These are phyloP conservation scores for Lactarius evosmus DNA, from an alignment of 768 basidiomycete genomes.

Conservation along the genomic window DNA sequence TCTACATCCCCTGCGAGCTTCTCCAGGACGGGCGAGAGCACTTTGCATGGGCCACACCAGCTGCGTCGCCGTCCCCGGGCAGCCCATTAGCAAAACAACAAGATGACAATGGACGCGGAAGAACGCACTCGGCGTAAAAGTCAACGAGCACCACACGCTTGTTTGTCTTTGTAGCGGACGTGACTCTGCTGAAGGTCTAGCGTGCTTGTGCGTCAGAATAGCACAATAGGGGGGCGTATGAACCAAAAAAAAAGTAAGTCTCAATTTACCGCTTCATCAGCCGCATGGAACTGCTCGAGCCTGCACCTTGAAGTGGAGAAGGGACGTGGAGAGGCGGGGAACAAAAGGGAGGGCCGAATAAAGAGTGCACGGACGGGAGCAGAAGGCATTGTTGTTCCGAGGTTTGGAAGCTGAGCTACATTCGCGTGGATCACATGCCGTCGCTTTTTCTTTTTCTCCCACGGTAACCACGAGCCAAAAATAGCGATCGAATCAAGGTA, in stretches of 20 bases:
- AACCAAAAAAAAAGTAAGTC: neutral
- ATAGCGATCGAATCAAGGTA: too few relatives aligned
- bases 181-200: constrained; percentile 39
- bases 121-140: constrained; percentile 72
- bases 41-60: constrained; percentile 77
- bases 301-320: constrained; percentile 46
- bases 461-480: neutral
- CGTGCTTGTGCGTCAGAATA: neutral
- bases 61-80: too few relatives aligned
- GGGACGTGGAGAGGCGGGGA: neutral
- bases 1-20: constrained; percentile 48
- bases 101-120: neutral
- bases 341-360: neutral
- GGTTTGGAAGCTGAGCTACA: neutral
- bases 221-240: neutral
- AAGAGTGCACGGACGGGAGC: neutral
- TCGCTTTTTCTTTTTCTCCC: neutral
- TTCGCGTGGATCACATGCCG: neutral
- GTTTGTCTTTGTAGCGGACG: constrained; percentile 35
- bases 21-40: constrained; percentile 67
- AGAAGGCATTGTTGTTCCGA: neutral
- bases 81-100: constrained; percentile 6
- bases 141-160: constrained; percentile 66
- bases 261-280: constrained; percentile 42
- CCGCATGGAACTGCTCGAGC: constrained; percentile 45